Evolutionary conservation across 2,329 filamentous ascomycete genomes (phyloP), one percentile per base, ranked within the genome.

Genomic region (Trichoderma sp.): DNA sequence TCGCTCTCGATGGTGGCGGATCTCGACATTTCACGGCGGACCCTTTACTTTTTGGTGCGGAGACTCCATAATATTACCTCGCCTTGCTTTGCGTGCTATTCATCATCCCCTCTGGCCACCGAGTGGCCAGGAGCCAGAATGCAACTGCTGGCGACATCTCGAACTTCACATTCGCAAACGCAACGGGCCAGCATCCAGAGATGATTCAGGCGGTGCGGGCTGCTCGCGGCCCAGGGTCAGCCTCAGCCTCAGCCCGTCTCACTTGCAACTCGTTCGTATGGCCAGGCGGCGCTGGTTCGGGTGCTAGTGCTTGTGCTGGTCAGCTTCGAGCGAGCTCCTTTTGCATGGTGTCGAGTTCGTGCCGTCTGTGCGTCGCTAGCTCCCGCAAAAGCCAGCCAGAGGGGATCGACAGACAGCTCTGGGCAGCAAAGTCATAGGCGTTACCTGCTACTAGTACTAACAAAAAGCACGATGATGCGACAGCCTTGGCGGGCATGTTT

Each of bases 291-390:
- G 21, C 45, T 54, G 19, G 26, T 30, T 19, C 41, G 45, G 57
- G 55, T 44, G 21, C 45, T 54, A 30, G 26, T 30, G 30, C 48
- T 54, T 44, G n/a, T 34, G 24, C 30, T 30, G 12, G 50, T 26
- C 50, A 63, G 50, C 59, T 39, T 55, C 21, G 59, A 52, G 41
- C 59, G 50, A 55, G 50, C 50, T 64, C 48, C 30, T 58, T 64
- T 64, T 64, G 54, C 62, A 51, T 64, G 54, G 54, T 55, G 63
- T 48, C 55, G 48, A 65, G 19, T 60, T 60, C 63, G 50, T 56
- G 50, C 52, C 44, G 63, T 60, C 63, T 65, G 63, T 65, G 63
- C 63, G 56, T 58, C 56, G 50, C 55, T 65, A 65, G 63, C 56
- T 65, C 56, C 63, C 63, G 63, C 41, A 43, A 10, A 6, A 52